A percentile compares a stretch with the other conserved stretches of the same genome.
phyloP scores from a whole-genome alignment of 2,329 filamentous ascomycete species.

The Huntiella bhutanensis region DNA sequence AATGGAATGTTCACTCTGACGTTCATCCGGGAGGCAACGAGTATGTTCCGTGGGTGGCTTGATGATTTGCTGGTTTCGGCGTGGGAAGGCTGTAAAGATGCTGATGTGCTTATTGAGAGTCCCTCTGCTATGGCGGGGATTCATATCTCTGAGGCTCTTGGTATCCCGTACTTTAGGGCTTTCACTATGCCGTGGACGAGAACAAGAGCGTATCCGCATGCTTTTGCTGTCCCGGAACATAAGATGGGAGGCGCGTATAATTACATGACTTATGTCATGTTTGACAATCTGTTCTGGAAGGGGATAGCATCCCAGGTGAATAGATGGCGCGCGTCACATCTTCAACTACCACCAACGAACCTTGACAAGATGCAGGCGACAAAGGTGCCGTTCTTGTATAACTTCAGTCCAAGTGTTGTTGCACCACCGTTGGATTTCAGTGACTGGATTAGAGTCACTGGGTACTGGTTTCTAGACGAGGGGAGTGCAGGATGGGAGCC shows the following conservation, averaged over 20 bases:
- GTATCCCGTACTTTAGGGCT: constrained; percentile 87
- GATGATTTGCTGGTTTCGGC: constrained; percentile 70
- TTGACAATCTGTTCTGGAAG: constrained; percentile 94
- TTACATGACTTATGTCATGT: constrained; percentile 85
- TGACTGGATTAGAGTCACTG: constrained; percentile 93
- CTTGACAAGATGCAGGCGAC: constrained; percentile 87
- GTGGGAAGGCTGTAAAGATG: constrained; percentile 67
- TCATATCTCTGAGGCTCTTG: constrained; percentile 83
- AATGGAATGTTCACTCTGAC: constrained; percentile 92
- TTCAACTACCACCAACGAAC: constrained; percentile 62
- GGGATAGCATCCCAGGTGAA: constrained; percentile 84
- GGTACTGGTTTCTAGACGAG: constrained; percentile 95
- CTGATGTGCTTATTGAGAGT: constrained; percentile 82
- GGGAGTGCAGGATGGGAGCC: constrained; percentile 44
- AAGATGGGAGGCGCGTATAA: constrained; percentile 95
- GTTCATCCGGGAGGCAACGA: constrained; percentile 73
- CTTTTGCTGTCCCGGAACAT: constrained; percentile 78
- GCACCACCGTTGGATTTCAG: constrained; percentile 85
- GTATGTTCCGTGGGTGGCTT: constrained; percentile 85
- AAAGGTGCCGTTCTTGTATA: constrained; percentile 96
- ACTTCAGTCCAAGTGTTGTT: constrained; percentile 90
- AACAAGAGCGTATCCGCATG: constrained; percentile 87
- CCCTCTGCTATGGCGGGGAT: constrained; percentile 96
- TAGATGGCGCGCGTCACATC: constrained; percentile 65
- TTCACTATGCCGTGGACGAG: constrained; percentile 99